Conservation (phyloP, 176 grass and related monocot species). For the Tuctoria greenei region DNA sequence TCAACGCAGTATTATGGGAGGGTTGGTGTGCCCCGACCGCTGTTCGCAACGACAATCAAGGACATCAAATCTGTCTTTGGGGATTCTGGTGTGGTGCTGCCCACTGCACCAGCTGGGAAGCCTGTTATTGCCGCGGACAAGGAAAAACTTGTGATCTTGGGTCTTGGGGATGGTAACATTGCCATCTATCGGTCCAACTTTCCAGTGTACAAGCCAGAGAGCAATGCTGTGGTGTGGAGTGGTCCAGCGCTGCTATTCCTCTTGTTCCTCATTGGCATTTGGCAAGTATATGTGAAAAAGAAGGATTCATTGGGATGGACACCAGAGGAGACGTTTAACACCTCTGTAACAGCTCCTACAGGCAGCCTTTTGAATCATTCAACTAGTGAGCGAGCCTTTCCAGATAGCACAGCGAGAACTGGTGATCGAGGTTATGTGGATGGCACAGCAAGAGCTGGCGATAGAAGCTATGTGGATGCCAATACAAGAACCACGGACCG, state of each 20-base stretch:
- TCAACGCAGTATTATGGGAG: conserved; percentile 83
- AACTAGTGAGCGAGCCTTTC: conserved; percentile 50
- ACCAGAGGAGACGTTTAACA: conserved; percentile 74
- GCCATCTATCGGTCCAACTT: conserved; percentile 81
- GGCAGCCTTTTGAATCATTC: conserved; percentile 59
- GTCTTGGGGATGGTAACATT: conserved; percentile 73
- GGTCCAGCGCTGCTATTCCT: conserved; percentile 82
- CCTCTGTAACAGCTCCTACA: conserved; percentile 37
- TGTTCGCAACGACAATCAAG: conserved; percentile 58
- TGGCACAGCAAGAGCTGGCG: conserved; percentile 45
- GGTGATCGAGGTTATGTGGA: conserved; percentile 59
- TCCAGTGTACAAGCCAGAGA: conserved; percentile 67
- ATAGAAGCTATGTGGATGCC: conserved; percentile 60
- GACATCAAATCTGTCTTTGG: conserved; percentile 85
- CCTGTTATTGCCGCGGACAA: conserved; percentile 64
- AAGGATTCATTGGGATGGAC: conserved; percentile 86
- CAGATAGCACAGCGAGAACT: conserved; percentile 52
- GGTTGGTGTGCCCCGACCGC: conserved; percentile 59
- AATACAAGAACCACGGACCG: conserved; percentile 48
- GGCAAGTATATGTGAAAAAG: conserved; percentile 99
- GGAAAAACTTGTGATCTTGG: conserved; percentile 90
- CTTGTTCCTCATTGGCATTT: conserved; percentile 79
- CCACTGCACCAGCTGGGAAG: conserved; percentile 35
- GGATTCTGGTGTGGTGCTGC: conserved; percentile 30
- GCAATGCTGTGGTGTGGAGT: conserved; percentile 90